phyloP scores from a whole-genome alignment of 2,329 filamentous ascomycete species.

The Periconia sp. region DNA sequence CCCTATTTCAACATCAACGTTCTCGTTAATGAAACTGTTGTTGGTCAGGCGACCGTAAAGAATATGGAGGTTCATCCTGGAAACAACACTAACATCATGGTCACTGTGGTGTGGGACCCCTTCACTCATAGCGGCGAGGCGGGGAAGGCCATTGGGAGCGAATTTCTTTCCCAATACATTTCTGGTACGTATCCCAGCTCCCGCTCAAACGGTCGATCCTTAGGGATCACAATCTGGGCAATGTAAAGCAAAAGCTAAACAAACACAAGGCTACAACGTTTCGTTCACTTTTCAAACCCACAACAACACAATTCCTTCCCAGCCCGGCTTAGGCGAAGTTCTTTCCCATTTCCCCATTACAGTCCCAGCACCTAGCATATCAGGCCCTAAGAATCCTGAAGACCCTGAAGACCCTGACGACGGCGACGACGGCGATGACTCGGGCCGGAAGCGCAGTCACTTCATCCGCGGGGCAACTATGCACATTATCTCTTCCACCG shows the following conservation, averaged over 20 bases:
- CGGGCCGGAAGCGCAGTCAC: conserved; percentile 52
- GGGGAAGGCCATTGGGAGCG: conserved; percentile 64
- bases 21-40: conserved; percentile 68
- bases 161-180: conserved; percentile 81
- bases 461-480: conserved; percentile 87
- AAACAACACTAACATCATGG: conserved; percentile 68
- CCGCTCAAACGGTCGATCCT: no score
- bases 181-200: conserved; percentile 59
- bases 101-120: conserved; percentile 77
- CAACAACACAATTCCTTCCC: conserved; percentile 69
- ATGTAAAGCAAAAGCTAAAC: no score
- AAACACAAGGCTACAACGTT: conserved; percentile 68
- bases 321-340: conserved; percentile 71
- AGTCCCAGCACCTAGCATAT: conserved; percentile 69
- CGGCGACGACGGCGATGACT: conserved; percentile 43
- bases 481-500: conserved; percentile 83
- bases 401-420: conserved; percentile 31
- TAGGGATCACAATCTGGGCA: background rate
- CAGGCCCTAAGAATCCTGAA: conserved; percentile 53
- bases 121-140: conserved; percentile 60
- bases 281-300: conserved; percentile 75
- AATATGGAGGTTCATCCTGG: conserved; percentile 68
- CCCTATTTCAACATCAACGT: conserved; percentile 79
- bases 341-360: conserved; percentile 73
- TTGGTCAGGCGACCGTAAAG: conserved; percentile 73